Base-by-base conservation (phyloP, 2,329 filamentous ascomycete species). In the Gnomoniopsis smithogilvyi region DNA sequence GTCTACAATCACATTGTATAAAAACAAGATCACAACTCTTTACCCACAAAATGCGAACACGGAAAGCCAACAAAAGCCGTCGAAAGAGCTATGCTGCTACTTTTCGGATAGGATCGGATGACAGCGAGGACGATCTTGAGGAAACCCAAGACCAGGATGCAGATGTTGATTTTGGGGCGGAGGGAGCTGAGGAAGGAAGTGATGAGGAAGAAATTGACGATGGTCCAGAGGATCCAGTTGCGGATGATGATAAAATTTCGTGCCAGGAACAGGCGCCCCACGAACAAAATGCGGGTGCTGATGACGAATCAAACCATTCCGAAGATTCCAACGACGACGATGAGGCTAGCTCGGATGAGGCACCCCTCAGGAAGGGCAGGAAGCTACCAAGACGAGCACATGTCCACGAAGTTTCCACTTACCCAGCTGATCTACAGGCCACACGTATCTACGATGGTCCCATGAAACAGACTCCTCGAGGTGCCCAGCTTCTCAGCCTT, bases 391-490 rank as follows among this genome's bases (percentile, higher is more conserved):
- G 59, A 43, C 54, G 52, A 24, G 21, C 45, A 4, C 45, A 51
- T 6, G 49, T 61, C 56, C 72, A 71, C 34, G 70, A 73, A 43
- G 71, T 71, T 64, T 59, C 72, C 64, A 63, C 67, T n/a, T 70
- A 70, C 54, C 68, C 68, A 3, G 57, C 67, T 2, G 68, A 70
- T 50, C 64, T 65, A 3, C 67, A 67, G 45, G 65, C 68, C 38
- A 70, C 70, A 14, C 70, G 73, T 19, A 62, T 72, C 45, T 76
- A 76, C 62, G 69, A 70, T 17, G 75, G 74, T 2, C 72, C 73
- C 2, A 62, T 76, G 15, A 68, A 71, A 24, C 69, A 72, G 15
- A 73, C 71, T 66, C 68, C 71, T 19, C 66, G 69, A 6, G 69
- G 69, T 54, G 66, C 68, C 15, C 68, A 72, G 33, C 69, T 75